Evolutionary conservation across 148 eudicot genomes (phyloP), one percentile per base, ranked within the genome.

Genomic region (Rhododendron ovatum): DNA sequence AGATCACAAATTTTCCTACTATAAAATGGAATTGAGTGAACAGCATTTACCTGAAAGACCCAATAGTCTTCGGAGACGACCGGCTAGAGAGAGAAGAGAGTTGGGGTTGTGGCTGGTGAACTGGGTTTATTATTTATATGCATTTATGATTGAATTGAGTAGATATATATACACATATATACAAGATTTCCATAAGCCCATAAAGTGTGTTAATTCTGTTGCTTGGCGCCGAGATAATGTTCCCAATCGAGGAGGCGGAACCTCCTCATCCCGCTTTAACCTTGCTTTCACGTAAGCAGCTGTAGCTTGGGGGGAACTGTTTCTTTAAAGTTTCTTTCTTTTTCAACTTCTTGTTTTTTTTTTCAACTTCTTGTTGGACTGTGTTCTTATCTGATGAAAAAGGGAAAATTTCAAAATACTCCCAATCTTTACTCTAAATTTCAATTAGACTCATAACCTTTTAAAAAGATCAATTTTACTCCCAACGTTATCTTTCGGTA

Each of bases 221-320:
- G 82, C 55, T 45, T 45, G 26, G 30, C 82, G 28, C 9, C 53
- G 33, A 24, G 53, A 43, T 17, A 6, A 78, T 12, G 5, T 22
- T 24, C 3, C 22, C 17, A n/a, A 48, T 11, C 15, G 37, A 15
- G 80, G 24, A 39, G 45, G 26, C 43, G 80, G 4, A 41, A 41
- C 41, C 80, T 20, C 43, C 80, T 20, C 24, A 14, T 15, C 47
- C 80, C 13, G n/a, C n/a, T 14, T 4, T 73, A 35, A 18, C 82
- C 28, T 80, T 80, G 63, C 82, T 51, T 80, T 28, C 82, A 80
- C 82, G 82, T 17, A 14, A 80, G 82, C 63, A 5, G 39, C 43
- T 28, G 30, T 59, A 5, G 81, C 53, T 33, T 74, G 61, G 61
- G 24, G 45, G 7, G 78, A 74, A 37, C 78, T 37, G 78, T 17